Evolutionary conservation across 2,329 filamentous ascomycete species (phyloP), one percentile per base, ranked within the genome.

Genomic region (Domatiomyces catenatus): DNA sequence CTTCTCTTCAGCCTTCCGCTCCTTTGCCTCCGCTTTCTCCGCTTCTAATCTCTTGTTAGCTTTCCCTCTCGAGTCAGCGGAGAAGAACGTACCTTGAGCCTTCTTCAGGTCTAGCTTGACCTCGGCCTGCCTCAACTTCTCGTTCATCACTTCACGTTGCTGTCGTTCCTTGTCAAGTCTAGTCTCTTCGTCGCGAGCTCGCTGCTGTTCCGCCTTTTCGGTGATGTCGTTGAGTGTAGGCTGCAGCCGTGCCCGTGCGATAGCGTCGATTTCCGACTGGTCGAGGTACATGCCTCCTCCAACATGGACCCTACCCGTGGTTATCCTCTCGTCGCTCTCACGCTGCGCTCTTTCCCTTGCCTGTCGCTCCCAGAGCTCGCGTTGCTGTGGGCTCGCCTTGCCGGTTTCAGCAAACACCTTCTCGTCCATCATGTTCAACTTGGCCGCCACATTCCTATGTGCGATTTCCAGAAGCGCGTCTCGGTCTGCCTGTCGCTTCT

Each of bases 171-270:
- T 72, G 53, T 87, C 83, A 17, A 80, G 63, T 43, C 76, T 74
- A 8, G 77, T 66, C 56, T 81, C 77, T 46, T 80, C 72, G 53
- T 84, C 75, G 52, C 81, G 75, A 47, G 83, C 84, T 42, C 78
- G 74, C 62, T 87, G 81, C 54, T 74, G 74, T 61, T 88, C 83
- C 0, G 85, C 85, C 62, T 81, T 85, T 48, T 85, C 81, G 49
- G 82, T 81, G 54, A 95, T 92, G 56, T 93, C 85, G 57, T 94
- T 83, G 5, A 95, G 66, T 0, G 92, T 80, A 3, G 89, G 89
- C 63, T 90, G 85, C 15, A 95, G 76, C 57, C 82, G 80, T 45
- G 76, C 79, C 10, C 79, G 76, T 2, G 89, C 89, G 57, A 94
- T 84, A 5, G 79, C 79, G 56, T 95, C 80, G 15, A 95, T 79